A percentile compares a stretch with the other conserved stretches of the same genome.
phyloP scores from a whole-genome alignment of 345 rosid species.

The Tarenaya hassleriana region DNA sequence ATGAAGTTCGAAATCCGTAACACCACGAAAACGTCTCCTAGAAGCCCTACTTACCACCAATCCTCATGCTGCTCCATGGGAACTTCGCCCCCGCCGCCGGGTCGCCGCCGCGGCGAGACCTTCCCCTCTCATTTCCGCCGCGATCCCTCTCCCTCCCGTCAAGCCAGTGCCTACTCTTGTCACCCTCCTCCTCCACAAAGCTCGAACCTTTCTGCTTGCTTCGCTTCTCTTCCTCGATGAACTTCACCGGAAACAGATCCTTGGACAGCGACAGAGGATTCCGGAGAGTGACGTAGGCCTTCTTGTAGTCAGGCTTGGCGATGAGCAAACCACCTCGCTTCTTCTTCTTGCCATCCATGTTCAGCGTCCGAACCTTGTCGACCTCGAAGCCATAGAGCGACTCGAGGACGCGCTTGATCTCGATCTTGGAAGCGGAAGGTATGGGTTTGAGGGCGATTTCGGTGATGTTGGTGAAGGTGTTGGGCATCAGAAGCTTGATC shows the following conservation, averaged over 20 bases:
- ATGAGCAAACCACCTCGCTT: slow-evolving; percentile 66
- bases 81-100: slow-evolving; percentile 38
- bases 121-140: slow-evolving; percentile 20
- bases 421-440: slow-evolving; percentile 84
- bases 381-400: slow-evolving; percentile 87
- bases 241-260: slow-evolving; percentile 55
- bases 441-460: slow-evolving; percentile 79
- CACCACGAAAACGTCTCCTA: no score
- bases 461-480: slow-evolving; percentile 46
- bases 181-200: slow-evolving; percentile 61
- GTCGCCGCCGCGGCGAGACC: slow-evolving; percentile 21
- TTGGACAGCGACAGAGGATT: slow-evolving; percentile 59
- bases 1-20: no score
- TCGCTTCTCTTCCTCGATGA: slow-evolving; percentile 57
- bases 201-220: slow-evolving; percentile 52
- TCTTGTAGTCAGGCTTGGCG: slow-evolving; percentile 87
- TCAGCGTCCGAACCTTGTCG: slow-evolving; percentile 75
- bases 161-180: slow-evolving; percentile 74
- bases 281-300: slow-evolving; percentile 68
- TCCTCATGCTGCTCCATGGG: slow-evolving; percentile 78
- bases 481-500: slow-evolving; percentile 69
- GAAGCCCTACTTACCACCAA: slow-evolving; percentile 31
- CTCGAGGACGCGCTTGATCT: slow-evolving; percentile 92
- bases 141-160: slow-evolving; percentile 40
- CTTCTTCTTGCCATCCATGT: slow-evolving; percentile 95